Evolutionary conservation across 768 basidiomycete species (phyloP).

Genomic region (Tylopilus felleus): DNA sequence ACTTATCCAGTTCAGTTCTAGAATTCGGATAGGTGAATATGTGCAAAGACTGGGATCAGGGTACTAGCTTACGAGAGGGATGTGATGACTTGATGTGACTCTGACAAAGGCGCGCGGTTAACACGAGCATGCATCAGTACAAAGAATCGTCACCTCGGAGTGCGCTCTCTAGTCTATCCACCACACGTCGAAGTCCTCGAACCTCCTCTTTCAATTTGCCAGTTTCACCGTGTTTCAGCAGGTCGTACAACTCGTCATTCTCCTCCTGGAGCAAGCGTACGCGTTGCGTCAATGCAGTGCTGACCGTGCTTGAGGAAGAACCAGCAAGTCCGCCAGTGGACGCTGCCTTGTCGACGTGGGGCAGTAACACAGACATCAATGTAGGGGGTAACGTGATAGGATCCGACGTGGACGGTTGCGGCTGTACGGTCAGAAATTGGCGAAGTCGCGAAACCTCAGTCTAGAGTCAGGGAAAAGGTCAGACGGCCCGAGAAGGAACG

Average conservation of each 20-base stretch:
- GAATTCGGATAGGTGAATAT: constrained; percentile 16
- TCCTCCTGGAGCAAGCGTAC: constrained; percentile 75
- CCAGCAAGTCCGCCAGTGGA: constrained; percentile 27
- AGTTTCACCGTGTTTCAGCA: constrained; percentile 71
- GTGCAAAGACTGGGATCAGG: constrained; percentile 2
- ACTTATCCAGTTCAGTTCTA: constrained; percentile 76
- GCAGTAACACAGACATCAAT: constrained; percentile 63
- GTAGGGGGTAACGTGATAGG: constrained; percentile 69
- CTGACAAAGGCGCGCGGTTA: constrained; percentile 36
- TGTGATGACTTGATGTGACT: constrained; percentile 71
- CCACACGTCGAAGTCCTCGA: constrained; percentile 60
- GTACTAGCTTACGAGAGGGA: constrained; percentile 62
- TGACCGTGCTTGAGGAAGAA: constrained; percentile 52
- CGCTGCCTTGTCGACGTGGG: constrained; percentile 54
- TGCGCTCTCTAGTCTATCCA: constrained; percentile 68
- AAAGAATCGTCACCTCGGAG: constrained; percentile 58
- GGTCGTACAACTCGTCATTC: constrained; percentile 80
- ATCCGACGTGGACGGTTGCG: constrained; percentile 55
- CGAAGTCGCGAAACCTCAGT: constrained; percentile 72
- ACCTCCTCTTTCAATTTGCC: constrained; percentile 83
- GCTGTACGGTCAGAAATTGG: constrained; percentile 59
- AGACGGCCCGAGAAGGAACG: constrained; percentile 14
- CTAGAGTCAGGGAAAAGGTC: constrained; percentile 37
- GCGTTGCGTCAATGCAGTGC: constrained; percentile 73
- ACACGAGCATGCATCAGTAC: not conserved